phyloP scores from a whole-genome alignment of 495 filamentous ascomycete genomes.

The Xylaria curta region DNA sequence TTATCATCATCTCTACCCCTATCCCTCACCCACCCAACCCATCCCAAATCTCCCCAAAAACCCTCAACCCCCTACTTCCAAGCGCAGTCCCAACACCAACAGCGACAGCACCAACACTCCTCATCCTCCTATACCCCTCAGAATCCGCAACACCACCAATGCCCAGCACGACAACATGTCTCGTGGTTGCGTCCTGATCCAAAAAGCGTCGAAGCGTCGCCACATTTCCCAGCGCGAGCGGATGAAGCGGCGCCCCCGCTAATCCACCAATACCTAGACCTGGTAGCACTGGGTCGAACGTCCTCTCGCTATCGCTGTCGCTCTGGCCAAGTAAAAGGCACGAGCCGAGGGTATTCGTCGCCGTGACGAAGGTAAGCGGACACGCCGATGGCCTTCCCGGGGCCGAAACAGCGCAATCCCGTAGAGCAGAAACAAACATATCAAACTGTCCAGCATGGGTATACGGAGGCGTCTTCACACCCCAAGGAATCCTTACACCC shows the following conservation, averaged over 20 bases:
- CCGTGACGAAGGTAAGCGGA: slow-evolving; percentile 67
- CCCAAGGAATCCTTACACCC: slow-evolving; percentile 49
- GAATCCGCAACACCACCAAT: slow-evolving; percentile 70
- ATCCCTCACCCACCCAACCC: slow-evolving; percentile 26
- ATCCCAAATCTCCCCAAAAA: slow-evolving; percentile 63
- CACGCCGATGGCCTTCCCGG: slow-evolving; percentile 19
- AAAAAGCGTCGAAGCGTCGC: slow-evolving; percentile 62
- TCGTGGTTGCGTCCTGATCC: slow-evolving; percentile 43
- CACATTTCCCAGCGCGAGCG: slow-evolving; percentile 77
- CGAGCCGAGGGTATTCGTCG: slow-evolving; percentile 74
- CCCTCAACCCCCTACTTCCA: slow-evolving; percentile 61
- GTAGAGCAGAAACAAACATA: slow-evolving; percentile 56
- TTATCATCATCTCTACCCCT: too few relatives aligned
- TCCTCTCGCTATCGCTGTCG: slow-evolving; percentile 22
- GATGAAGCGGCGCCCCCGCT: slow-evolving; percentile 71
- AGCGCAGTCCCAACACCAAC: slow-evolving; percentile 71
- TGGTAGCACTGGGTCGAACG: slow-evolving; percentile 40
- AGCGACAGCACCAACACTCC: slow-evolving; percentile 62
- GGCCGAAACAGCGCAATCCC: slow-evolving; percentile 32
- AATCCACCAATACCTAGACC: slow-evolving; percentile 68
- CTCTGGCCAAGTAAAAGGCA: slow-evolving; percentile 58
- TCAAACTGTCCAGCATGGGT: slow-evolving; percentile 67
- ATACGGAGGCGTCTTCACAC: slow-evolving; percentile 75
- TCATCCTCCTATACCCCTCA: slow-evolving; percentile 66
- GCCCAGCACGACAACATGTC: slow-evolving; percentile 63